Base-by-base conservation (phyloP, 306 rosid genomes). In the Rubus parviflorus region DNA sequence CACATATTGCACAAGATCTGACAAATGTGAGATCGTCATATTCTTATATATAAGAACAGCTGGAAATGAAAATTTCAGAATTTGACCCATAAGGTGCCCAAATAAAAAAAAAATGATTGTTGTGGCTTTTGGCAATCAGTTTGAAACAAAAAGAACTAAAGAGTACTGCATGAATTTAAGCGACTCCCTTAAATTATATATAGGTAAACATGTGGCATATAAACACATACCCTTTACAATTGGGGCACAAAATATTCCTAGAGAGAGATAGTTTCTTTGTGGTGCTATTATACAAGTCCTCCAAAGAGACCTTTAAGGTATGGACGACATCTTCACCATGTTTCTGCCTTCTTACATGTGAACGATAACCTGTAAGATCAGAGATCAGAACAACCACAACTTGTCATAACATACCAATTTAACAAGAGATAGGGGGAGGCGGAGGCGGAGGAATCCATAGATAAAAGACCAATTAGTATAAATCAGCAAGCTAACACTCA, bases 251-350 rank as follows among this genome's bases (percentile, higher is more conserved):
- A 8, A 81, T 41, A 60, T 86, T 89, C 78, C 89, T 79, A 12
- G 97, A 88, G 63, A 91, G 91, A 58, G 90, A 91, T 7, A 91
- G 86, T 77, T 89, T 91, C 87, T 88, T 91, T 70, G 87, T 42
- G n/a, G 91, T 81, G 76, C 94, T 90, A 79, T 91, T 91, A 37
- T 86, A 91, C 42, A 91, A 73, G 9, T 91, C 97, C 81, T 89
- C 97, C 94, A 91, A 85, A 77, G 94, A 91, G 79, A 89, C 97
- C 85, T 88, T 88, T 20, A 91, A 47, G 25, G 85, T 69, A 62
- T 91, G 97, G 79, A 88, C 86, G 75, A 91, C 90, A 85, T 89
- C 92, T 85, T 91, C 92, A 75, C 97, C 97, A 35, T 85, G 91
- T 81, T 83, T 91, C 82, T 89, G 73, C 81, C 94, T 87, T 70